Base-by-base conservation (phyloP, 495 filamentous ascomycete species). In the Antarctomyces pellizariae region DNA sequence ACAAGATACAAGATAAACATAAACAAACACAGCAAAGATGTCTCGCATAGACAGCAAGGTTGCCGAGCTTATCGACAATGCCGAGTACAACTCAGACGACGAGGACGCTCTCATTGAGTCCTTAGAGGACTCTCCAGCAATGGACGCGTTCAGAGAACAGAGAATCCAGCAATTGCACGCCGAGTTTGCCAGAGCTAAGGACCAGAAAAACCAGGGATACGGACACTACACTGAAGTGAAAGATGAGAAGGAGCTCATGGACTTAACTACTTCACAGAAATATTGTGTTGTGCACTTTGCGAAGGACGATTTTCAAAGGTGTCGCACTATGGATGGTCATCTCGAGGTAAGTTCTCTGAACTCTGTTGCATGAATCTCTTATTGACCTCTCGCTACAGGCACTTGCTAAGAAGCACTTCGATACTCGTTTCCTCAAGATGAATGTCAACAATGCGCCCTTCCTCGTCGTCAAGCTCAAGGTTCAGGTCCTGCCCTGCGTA, bases 361-460 rank as follows among this genome's bases (percentile, higher is more conserved):
- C 21, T 10, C 21, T 9, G 12, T 15, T 25, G 13, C 13, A 6
- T 6, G 8, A 14, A 13, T 10, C 15, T 5, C 18, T 16, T 14
- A 36, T 42, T 25, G 33, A 43, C 23, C 40, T 26, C 5, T 36
- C 35, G 26, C 29, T 45, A 17, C 31, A 53, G 43, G 38, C 31
- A 10, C 49, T 83, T 25, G 71, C 72, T 2, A 46, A 47, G 9
- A 57, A 47, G 24, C 74, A 83, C 44, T 59, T 67, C 28, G 71
- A 76, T 36, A 68, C 74, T 2, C 53, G 68, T 7, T 72, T 80
- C 38, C 50, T 74, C 13, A 54, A 56, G 5, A 70, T 77, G 10
- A 63, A 72, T 37, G 75, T 80, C 23, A 67, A 68, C 18, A 66
- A 75, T 27, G 71, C 69, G 21, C 69, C 74, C 0, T 83, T 79